Conservation (phyloP, 2,329 filamentous ascomycete species). For the Aspergillus sp. region DNA sequence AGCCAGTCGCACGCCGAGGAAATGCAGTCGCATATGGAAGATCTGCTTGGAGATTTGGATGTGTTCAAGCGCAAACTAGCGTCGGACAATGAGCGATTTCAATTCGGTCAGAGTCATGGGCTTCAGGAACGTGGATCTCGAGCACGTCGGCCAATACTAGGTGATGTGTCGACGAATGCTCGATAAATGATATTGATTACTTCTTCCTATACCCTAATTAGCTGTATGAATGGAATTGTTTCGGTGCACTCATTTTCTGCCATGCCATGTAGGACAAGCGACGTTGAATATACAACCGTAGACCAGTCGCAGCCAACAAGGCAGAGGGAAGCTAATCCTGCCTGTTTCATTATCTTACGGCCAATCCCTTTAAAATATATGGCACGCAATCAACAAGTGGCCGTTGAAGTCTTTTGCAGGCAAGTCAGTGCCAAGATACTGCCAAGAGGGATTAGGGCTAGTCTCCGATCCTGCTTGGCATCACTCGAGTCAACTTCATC, state of each 20-base stretch:
- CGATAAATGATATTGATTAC: slow-evolving; percentile 11
- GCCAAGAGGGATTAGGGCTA: slow-evolving; percentile 14
- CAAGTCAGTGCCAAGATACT: background rate
- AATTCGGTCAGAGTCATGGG: slow-evolving; percentile 15
- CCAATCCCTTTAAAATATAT: background rate
- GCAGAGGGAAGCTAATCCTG: too few relatives aligned
- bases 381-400: too few relatives aligned
- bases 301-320: too few relatives aligned
- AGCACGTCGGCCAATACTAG: slow-evolving; percentile 24
- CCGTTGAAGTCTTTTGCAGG: background rate
- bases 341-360: too few relatives aligned
- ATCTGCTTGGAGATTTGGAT: slow-evolving; percentile 68
- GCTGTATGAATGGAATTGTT: slow-evolving; percentile 6
- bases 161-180: slow-evolving; percentile 19
- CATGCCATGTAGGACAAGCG: too few relatives aligned
- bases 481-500: slow-evolving; percentile 25
- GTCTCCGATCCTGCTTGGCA: slow-evolving; percentile 21
- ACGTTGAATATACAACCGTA: too few relatives aligned
- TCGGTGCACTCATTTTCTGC: too few relatives aligned
- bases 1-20: slow-evolving; percentile 44
- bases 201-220: slow-evolving; percentile 7
- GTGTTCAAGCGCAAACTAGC: slow-evolving; percentile 78
- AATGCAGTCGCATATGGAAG: slow-evolving; percentile 76
- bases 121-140: slow-evolving; percentile 13
- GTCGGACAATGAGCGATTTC: slow-evolving; percentile 53